Base-by-base conservation (phyloP, 768 basidiomycete genomes). In the Tephrocybe sp. region DNA sequence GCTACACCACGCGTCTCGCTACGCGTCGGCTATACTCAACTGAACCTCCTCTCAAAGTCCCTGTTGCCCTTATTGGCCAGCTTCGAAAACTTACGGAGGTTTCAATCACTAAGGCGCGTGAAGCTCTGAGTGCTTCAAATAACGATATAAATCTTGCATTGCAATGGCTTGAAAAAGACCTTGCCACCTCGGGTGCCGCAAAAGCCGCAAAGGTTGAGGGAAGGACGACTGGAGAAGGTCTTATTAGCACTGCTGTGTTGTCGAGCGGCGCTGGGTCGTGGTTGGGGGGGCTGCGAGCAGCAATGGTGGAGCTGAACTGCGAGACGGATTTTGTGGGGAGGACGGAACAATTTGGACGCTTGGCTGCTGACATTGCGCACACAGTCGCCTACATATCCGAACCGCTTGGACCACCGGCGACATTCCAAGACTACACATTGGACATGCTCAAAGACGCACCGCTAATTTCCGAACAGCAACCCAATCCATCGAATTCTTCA, bases 301-400 rank as follows among this genome's bases (percentile, higher is more conserved):
- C 87, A 16, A 88, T 97, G 80, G 73, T 98, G 49, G 95, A 98
- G 67, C 74, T 97, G 53, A 92, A 91, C 58, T 98, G 95, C 72
- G 95, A 98, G 72, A 97, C 95, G 44, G 95, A 98, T 71, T 98
- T 97, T 64, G 95, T 98, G 24, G 91, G 85, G 19, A 72, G 90
- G 55, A 95, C 92, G 59, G 81, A 86, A 50, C 73, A 92, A 11
- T 98, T 98, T 60, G 76, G 82, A 13, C 75, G 76, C 46, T 79
- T 95, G 31, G 87, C 89, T 11, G 75, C 77, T 32, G 84, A 91
- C 58, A 86, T 97, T 56, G 87, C 92, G 13, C 85, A 89, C 58
- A 92, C 90, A 1, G 83, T 86, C 27, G 92, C 92, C 5, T 89
- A 84, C 61, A 72, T 90, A 35, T 67, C 80, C 0, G 78, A 82